Conservation (phyloP, 2,329 filamentous ascomycete genomes). For the Alternaria alternata region DNA sequence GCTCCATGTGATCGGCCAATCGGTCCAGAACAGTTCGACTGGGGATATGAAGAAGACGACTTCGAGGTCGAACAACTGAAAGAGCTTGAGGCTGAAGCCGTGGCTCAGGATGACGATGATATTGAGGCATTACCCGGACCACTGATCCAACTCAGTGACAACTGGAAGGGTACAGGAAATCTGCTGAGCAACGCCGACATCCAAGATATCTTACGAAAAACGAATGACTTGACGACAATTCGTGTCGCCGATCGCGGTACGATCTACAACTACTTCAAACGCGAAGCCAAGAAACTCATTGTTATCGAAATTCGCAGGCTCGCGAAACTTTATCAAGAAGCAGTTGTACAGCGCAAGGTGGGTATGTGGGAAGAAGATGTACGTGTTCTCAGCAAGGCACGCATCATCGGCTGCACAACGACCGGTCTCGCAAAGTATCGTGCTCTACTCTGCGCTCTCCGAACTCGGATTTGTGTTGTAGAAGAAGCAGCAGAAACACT, state of each 20-base stretch:
- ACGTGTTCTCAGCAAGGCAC: constrained; percentile 54
- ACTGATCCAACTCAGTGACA: constrained; percentile 49
- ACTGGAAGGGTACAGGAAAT: constrained; percentile 45
- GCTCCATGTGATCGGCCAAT: constrained; percentile 56
- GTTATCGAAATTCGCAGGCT: constrained; percentile 58
- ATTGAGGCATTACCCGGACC: constrained; percentile 51
- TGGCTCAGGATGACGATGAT: constrained; percentile 62
- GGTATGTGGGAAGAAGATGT: constrained; percentile 67
- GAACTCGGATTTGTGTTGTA: constrained; percentile 74
- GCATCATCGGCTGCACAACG: constrained; percentile 74
- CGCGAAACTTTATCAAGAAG: constrained; percentile 59
- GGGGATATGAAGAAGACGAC: constrained; percentile 67
- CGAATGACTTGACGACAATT: constrained; percentile 65
- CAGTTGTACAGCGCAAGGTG: constrained; percentile 63
- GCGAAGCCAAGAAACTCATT: constrained; percentile 60
- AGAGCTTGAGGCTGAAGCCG: constrained; percentile 67
- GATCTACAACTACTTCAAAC: constrained; percentile 72
- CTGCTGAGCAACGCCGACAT: constrained; percentile 42
- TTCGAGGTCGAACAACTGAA: constrained; percentile 67
- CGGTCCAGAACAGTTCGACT: constrained; percentile 59
- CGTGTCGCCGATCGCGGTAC: constrained; percentile 63
- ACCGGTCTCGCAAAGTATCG: constrained; percentile 85
- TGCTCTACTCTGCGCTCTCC: constrained; percentile 69
- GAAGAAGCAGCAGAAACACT: constrained; percentile 83
- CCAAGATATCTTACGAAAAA: constrained; percentile 47